Evolutionary conservation across 2,329 filamentous ascomycete species (phyloP), one percentile per base, ranked within the genome.

Genomic region (Harringtonia aguacate): DNA sequence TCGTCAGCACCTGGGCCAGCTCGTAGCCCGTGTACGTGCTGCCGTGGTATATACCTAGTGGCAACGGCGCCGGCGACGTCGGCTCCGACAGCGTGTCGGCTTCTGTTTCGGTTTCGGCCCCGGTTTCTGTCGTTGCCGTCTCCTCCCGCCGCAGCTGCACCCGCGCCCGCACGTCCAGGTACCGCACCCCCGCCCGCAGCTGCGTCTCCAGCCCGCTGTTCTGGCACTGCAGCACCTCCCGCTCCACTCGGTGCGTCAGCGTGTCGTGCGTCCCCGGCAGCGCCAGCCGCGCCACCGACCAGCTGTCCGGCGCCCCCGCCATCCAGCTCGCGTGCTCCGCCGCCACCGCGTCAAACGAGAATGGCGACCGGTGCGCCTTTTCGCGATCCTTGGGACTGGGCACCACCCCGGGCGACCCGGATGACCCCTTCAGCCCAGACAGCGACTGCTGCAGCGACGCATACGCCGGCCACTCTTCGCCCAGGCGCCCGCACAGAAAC

Each of bases 261-360:
- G 70, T 72, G 54, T 74, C 70, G 57, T 74, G 70, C 2, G 70
- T 73, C 27, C 71, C 71, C 0, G 70, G 71, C 46, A 74, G 64
- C 37, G 68, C 70, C 35, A 74, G 60, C 41, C 56, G 61, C 28
- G 67, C 61, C 29, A 74, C 55, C 37, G 56, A 58, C 30, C 60
- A 56, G 22, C 56, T 48, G 54, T 72, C 65, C 24, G 66, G 65
- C 12, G 72, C 53, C 8, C 41, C 40, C 18, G 56, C 55, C 69
- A 72, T 72, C 69, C 69, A 73, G 31, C 48, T 43, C 8, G 61
- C 54, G 28, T 62, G 54, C 35, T 6, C 17, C n/a, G 56, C 49
- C 29, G 56, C 53, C 27, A 49, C 49, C 31, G 61, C 56, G 49
- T 71, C 65, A 55, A 71, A 72, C 40, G 67, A 69, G 52, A 56